Conservation (phyloP, 441 rosid genomes). For the Pelargonium fulgidum region DNA sequence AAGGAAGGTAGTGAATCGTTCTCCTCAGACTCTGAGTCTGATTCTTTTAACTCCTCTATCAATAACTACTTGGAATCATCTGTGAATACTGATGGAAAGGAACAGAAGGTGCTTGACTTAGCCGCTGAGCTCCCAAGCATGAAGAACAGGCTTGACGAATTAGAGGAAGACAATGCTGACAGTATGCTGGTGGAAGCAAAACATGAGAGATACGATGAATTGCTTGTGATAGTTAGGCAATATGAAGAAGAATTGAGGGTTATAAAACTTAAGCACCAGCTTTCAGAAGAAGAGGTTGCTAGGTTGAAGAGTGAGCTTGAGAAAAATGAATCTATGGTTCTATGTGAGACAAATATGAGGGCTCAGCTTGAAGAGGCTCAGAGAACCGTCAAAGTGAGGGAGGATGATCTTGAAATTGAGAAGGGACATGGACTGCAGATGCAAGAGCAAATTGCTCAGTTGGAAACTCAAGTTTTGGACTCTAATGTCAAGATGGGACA, state of each 20-base stretch:
- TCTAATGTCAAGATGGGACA: conserved; percentile 21
- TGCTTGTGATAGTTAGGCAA: conserved; percentile 22
- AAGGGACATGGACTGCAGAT: conserved; percentile 36
- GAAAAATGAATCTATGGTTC: conserved; percentile 22
- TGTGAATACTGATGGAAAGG: conserved; percentile 25
- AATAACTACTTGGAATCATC: conserved; percentile 35
- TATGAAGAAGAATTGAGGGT: conserved; percentile 44
- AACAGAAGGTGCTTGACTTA: conserved; percentile 22
- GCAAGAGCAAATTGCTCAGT: conserved; percentile 32
- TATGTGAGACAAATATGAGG: conserved; percentile 24
- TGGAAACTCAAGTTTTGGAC: conserved; percentile 29
- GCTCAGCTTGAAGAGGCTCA: conserved; percentile 46
- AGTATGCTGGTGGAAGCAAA: conserved; percentile 17
- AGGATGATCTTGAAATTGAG: conserved; percentile 37
- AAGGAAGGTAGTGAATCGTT: conserved; percentile 46
- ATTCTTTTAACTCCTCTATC: conserved; percentile 45
- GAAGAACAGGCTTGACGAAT: conserved; percentile 21
- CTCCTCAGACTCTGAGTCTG: conserved; percentile 65
- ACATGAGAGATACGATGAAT: conserved; percentile 31
- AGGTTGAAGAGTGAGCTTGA: conserved; percentile 38
- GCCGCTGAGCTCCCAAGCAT: conserved; percentile 20
- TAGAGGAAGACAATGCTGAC: conserved; percentile 25
- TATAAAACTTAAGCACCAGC: conserved; percentile 38
- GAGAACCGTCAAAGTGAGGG: conserved; percentile 30
- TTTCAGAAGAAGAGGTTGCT: conserved; percentile 47